Percentiles rank a stretch among this genome's conserved stretches.
Conservation (phyloP, 2,329 filamentous ascomycete species). For the Dactylonectria macrodidyma region DNA sequence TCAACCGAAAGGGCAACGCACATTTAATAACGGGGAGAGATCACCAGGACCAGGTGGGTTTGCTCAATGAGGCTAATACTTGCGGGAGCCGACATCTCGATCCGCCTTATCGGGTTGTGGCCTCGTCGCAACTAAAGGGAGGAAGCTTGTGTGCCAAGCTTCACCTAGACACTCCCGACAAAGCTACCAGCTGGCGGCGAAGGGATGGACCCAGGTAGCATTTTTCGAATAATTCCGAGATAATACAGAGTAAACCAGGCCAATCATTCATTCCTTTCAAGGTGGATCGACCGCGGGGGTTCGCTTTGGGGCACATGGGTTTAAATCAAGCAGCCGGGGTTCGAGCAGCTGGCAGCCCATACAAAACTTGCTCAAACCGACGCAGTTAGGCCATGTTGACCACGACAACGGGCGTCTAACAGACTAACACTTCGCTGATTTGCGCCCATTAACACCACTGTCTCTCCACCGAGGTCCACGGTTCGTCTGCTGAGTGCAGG, state of each 20-base stretch:
- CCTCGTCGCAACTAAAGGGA: background rate
- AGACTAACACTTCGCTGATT: background rate
- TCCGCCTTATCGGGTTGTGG: conserved; percentile 4
- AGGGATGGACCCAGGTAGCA: background rate
- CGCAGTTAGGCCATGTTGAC: conserved; percentile 30
- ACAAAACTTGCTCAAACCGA: conserved; percentile 44
- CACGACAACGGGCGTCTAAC: background rate
- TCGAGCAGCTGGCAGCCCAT: background rate
- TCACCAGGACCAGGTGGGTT: background rate
- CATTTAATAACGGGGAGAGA: background rate
- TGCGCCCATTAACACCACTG: conserved; percentile 20
- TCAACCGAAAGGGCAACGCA: conserved; percentile 1
- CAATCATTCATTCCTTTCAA: background rate
- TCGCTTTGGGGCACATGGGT: background rate
- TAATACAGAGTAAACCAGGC: background rate
- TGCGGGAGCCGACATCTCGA: background rate
- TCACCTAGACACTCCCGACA: background rate
- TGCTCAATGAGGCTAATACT: background rate
- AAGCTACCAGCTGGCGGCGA: background rate
- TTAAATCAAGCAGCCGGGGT: background rate
- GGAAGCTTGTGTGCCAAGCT: background rate
- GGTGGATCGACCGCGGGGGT: background rate
- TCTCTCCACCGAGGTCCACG: conserved; percentile 28
- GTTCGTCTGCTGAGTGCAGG: conserved; percentile 16
- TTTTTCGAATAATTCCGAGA: background rate